phyloP scores from a whole-genome alignment of 495 filamentous ascomycete species.

The Penicillium canescens region DNA sequence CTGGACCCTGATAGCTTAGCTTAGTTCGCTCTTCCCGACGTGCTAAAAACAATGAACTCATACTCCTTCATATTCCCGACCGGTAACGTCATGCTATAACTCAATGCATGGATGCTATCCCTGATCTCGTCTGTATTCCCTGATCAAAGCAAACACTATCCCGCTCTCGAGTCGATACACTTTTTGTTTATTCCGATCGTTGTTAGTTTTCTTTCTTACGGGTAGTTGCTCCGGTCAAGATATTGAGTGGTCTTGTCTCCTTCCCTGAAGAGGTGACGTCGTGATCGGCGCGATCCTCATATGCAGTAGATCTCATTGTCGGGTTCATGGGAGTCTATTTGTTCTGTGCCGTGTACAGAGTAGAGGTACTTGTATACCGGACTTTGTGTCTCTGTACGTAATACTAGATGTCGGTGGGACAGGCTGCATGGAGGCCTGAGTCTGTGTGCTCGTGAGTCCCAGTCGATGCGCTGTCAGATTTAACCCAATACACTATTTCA shows the following conservation, averaged over 20 bases:
- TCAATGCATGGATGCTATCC: background rate
- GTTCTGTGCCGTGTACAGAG: too few species aligned
- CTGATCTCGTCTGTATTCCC: background rate
- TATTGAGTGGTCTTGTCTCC: background rate
- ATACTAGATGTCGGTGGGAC: too few species aligned
- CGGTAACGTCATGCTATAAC: slow-evolving; percentile 3
- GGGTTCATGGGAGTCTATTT: too few species aligned
- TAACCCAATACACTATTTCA: too few species aligned
- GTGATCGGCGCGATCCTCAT: slow-evolving; percentile 15
- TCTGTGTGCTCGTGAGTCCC: too few species aligned
- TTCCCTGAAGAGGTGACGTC: slow-evolving; percentile 11
- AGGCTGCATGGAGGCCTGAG: too few species aligned
- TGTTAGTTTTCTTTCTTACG: background rate
- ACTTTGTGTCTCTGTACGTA: too few species aligned
- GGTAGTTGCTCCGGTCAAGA: background rate
- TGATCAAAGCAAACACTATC: background rate
- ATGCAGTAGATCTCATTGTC: background rate
- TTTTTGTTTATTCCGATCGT: background rate
- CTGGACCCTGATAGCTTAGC: background rate
- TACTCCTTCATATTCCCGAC: too few species aligned
- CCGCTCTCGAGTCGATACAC: background rate
- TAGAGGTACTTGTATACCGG: too few species aligned
- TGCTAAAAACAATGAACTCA: background rate
- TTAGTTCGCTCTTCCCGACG: too few species aligned
- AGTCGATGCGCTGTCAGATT: too few species aligned